These are phyloP conservation scores for Isoetes engelmannii DNA, from an alignment of 83 land plant genomes.

Conservation along the genomic window DNA sequence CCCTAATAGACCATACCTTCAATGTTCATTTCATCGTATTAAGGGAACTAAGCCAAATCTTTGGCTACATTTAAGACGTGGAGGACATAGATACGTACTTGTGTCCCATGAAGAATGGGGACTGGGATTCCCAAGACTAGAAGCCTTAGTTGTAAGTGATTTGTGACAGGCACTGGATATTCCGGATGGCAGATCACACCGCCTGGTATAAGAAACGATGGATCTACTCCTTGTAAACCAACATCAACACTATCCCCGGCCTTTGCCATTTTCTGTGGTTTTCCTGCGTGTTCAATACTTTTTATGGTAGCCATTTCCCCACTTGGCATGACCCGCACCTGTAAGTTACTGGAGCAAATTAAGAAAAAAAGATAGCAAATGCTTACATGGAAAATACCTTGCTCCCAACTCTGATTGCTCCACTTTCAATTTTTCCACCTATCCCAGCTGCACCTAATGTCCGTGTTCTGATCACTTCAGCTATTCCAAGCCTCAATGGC, in stretches of 20 bases:
- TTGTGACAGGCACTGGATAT: slow-evolving; percentile 59
- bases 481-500: slow-evolving; percentile 77
- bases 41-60: not conserved
- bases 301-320: slow-evolving; percentile 57
- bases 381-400: slow-evolving; percentile 47
- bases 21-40: not conserved
- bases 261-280: slow-evolving; percentile 44
- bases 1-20: not conserved
- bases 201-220: slow-evolving; percentile 46
- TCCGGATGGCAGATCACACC: slow-evolving; percentile 92
- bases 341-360: not conserved
- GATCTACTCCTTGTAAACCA: slow-evolving; percentile 64
- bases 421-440: slow-evolving; percentile 87
- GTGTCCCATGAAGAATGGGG: slow-evolving; percentile 73
- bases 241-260: slow-evolving; percentile 82
- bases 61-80: not conserved
- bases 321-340: slow-evolving; percentile 86
- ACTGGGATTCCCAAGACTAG: slow-evolving; percentile 46
- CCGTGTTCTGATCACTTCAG: slow-evolving; percentile 62
- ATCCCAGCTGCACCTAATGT: slow-evolving; percentile 67
- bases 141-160: slow-evolving; percentile 64
- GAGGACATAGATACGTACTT: slow-evolving; percentile 36
- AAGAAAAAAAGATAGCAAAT: not conserved
- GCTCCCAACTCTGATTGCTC: slow-evolving; percentile 69
- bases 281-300: slow-evolving; percentile 56